phyloP scores from a whole-genome alignment of 83 land plant genomes.

The Picea abies region DNA sequence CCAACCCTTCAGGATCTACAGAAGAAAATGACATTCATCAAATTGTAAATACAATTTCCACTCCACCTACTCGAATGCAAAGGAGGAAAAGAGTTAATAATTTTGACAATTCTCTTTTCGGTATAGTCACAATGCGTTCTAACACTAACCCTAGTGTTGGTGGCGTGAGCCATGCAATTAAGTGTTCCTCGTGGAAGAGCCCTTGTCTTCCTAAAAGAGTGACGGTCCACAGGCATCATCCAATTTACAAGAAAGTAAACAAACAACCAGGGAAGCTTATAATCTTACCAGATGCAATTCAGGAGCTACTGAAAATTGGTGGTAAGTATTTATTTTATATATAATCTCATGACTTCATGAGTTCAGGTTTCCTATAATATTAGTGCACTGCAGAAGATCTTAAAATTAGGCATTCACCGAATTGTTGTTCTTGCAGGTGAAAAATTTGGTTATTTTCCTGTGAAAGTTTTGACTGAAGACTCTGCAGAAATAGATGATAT shows the following conservation, averaged over 20 bases:
- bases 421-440: conserved; percentile 29
- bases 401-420: background rate
- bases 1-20: background rate
- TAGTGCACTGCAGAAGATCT: background rate
- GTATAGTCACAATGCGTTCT: conserved; percentile 28
- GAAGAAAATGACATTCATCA: background rate
- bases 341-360: background rate
- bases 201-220: conserved; percentile 29
- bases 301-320: conserved; percentile 56
- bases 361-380: background rate
- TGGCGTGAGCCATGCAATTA: background rate
- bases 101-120: conserved; percentile 50
- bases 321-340: conserved; percentile 24
- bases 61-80: background rate
- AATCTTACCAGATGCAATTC: conserved; percentile 46
- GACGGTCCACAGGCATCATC: conserved; percentile 18
- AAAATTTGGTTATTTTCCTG: conserved; percentile 32
- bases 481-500: conserved; percentile 40
- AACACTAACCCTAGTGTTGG: background rate
- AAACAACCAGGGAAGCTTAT: conserved; percentile 42
- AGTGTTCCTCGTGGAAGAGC: background rate
- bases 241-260: background rate
- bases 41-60: background rate
- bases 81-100: conserved; percentile 15
- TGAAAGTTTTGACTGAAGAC: conserved; percentile 25